Percentiles rank a stretch among this genome's conserved stretches.
phyloP scores from a whole-genome alignment of 2,329 filamentous ascomycete species.

The Ascochyta clinopodiicola region DNA sequence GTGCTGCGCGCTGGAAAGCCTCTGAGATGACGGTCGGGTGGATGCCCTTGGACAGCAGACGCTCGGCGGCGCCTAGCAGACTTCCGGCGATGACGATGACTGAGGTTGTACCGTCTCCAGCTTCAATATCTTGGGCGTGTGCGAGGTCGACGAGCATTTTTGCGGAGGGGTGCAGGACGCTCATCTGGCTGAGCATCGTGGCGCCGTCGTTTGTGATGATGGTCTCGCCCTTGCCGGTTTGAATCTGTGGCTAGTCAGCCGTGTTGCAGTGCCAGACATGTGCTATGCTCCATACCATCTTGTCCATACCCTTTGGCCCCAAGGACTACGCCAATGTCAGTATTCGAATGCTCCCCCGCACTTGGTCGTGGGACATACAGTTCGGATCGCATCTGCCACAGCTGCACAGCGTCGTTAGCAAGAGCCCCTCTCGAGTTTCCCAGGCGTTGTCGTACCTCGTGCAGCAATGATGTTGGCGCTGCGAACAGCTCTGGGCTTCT shows the following conservation, averaged over 20 bases:
- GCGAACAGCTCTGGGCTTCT: conserved; percentile 97
- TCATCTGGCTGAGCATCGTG: conserved; percentile 99
- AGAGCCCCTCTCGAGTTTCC: conserved; percentile 24
- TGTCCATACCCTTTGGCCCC: conserved; percentile 97
- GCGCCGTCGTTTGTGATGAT: conserved; percentile 99
- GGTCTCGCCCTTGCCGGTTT: conserved; percentile 93
- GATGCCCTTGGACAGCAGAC: conserved; percentile 85
- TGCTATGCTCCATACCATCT: conserved; percentile 68
- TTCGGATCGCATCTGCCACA: conserved; percentile 96
- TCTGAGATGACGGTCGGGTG: conserved; percentile 98
- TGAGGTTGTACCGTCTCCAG: conserved; percentile 96
- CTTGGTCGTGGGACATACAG: conserved; percentile 56
- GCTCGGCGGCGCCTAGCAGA: conserved; percentile 90
- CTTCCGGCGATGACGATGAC: conserved; percentile 98
- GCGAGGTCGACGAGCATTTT: conserved; percentile 99
- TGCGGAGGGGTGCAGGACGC: conserved; percentile 98
- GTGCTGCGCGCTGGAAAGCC: conserved; percentile 93
- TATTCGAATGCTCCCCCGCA: conserved; percentile 29
- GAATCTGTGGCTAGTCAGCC: conserved; percentile 61
- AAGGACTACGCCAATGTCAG: conserved; percentile 66
- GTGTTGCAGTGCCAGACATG: neutral
- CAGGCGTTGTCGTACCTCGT: conserved; percentile 68
- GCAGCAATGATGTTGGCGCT: conserved; percentile 97
- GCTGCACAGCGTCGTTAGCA: conserved; percentile 60
- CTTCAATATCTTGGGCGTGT: conserved; percentile 96